These are phyloP conservation scores for Beauveria sp. DNA, from an alignment of 2,329 filamentous ascomycete species.

Conservation along the genomic window DNA sequence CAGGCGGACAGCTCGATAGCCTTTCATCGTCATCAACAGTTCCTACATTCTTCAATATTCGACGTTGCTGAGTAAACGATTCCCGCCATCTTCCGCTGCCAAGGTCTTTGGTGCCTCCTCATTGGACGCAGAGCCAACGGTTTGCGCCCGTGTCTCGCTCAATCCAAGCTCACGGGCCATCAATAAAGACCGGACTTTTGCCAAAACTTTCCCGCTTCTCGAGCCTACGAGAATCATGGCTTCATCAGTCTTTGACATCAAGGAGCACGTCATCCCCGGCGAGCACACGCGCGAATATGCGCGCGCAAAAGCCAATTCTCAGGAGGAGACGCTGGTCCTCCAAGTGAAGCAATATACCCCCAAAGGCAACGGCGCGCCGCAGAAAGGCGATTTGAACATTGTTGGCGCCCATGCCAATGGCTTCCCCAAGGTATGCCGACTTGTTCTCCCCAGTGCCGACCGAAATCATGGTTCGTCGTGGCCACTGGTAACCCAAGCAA, in stretches of 20 bases:
- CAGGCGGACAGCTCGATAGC: background rate
- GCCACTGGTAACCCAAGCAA: background rate
- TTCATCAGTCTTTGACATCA: slow-evolving; percentile 50
- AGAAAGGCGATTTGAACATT: slow-evolving; percentile 73
- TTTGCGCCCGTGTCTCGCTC: no score
- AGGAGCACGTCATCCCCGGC: slow-evolving; percentile 65
- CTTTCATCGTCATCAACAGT: background rate
- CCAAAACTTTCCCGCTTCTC: background rate
- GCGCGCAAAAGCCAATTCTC: slow-evolving; percentile 59
- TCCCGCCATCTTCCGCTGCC: background rate
- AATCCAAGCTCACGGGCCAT: no score
- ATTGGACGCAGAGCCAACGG: no score
- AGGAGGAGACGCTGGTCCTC: slow-evolving; percentile 67
- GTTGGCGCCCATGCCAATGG: slow-evolving; percentile 85
- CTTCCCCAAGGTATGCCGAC: slow-evolving; percentile 66
- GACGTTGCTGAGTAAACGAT: background rate
- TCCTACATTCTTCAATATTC: background rate
- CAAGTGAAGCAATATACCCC: slow-evolving; percentile 86
- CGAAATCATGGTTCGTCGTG: no score
- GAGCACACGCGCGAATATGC: slow-evolving; percentile 80
- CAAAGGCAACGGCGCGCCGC: slow-evolving; percentile 56
- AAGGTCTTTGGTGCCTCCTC: background rate
- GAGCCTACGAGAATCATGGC: background rate
- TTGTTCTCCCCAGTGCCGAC: background rate
- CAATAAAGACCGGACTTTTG: background rate